phyloP scores from a whole-genome alignment of 345 rosid species.

The Cardamine occulta region DNA sequence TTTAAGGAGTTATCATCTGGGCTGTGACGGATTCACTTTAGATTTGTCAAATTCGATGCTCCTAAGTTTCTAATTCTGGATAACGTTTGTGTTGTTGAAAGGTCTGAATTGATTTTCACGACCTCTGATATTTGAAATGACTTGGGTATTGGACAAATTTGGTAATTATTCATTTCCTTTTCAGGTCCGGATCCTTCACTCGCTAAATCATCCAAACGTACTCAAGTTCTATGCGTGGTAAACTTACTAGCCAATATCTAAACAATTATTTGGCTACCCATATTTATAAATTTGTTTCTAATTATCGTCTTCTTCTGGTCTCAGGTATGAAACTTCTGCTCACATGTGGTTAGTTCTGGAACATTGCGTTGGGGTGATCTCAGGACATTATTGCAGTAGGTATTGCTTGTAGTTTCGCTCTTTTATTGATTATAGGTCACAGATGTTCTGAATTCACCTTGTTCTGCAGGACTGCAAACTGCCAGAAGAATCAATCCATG shows the following conservation, averaged over 20 bases:
- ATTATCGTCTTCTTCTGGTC: slow-evolving; percentile 10
- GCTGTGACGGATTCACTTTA: slow-evolving; percentile 13
- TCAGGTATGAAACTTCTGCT: slow-evolving; percentile 95
- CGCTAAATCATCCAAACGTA: slow-evolving; percentile 79
- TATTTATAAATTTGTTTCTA: not conserved
- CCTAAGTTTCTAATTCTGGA: slow-evolving; percentile 36
- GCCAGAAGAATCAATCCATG: slow-evolving; percentile 92
- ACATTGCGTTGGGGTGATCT: slow-evolving; percentile 98
- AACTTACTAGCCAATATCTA: slow-evolving; percentile 13
- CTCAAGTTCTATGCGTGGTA: slow-evolving; percentile 90
- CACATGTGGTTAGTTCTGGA: slow-evolving; percentile 99
- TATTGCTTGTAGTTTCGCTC: slow-evolving; percentile 36
- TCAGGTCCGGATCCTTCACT: slow-evolving; percentile 94
- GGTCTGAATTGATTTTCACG: slow-evolving; percentile 1
- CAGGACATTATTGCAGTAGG: slow-evolving; percentile 84
- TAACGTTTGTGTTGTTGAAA: slow-evolving; percentile 14
- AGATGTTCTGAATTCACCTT: slow-evolving; percentile 8
- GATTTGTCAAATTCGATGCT: slow-evolving; percentile 10
- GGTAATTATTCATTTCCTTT: slow-evolving; percentile 10
- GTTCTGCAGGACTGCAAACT: slow-evolving; percentile 75
- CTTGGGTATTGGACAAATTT: not conserved
- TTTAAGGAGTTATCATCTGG: not conserved
- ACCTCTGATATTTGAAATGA: not conserved
- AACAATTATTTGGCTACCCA: slow-evolving; percentile 1
- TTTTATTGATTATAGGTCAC: slow-evolving; percentile 4